These are phyloP conservation scores for Colletotrichum chlorophyti DNA, from an alignment of 2,329 filamentous ascomycete genomes.

Conservation along the genomic window DNA sequence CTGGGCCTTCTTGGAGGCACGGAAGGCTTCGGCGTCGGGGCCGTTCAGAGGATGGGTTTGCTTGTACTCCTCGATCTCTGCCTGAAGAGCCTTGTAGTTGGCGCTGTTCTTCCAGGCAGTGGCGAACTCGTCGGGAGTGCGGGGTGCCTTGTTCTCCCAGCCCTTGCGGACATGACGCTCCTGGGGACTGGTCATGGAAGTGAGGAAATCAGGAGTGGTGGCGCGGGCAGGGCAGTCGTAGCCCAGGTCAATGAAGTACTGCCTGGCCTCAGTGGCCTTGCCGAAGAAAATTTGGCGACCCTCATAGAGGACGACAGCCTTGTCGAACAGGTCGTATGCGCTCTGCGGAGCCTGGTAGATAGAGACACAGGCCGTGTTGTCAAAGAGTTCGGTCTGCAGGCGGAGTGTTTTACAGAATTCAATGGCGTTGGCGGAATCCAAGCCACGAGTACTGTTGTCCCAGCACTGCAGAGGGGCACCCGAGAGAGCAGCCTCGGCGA, in stretches of 20 bases:
- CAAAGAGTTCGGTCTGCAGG: constrained; percentile 71
- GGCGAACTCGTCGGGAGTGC: constrained; percentile 69
- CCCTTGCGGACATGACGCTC: constrained; percentile 64
- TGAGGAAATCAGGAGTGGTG: constrained; percentile 76
- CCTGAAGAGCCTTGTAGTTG: constrained; percentile 57
- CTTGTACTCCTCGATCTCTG: constrained; percentile 64
- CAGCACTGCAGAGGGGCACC: constrained; percentile 68
- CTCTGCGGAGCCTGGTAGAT: constrained; percentile 75
- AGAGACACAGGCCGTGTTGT: constrained; percentile 71
- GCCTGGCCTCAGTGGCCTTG: constrained; percentile 61
- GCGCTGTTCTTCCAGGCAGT: constrained; percentile 62
- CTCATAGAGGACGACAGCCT: constrained; percentile 64
- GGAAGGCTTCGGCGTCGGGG: constrained; percentile 63
- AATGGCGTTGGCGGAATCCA: constrained; percentile 78
- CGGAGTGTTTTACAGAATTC: constrained; percentile 77
- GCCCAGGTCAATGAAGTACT: constrained; percentile 72
- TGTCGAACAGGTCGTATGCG: constrained; percentile 70
- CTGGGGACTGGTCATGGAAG: constrained; percentile 68
- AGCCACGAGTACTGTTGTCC: constrained; percentile 77
- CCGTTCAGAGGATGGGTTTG: constrained; percentile 58
- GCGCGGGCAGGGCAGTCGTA: constrained; percentile 71
- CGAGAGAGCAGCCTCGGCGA: constrained; percentile 66
- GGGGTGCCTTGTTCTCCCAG: constrained; percentile 62
- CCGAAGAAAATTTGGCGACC: constrained; percentile 71
- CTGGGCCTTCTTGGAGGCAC: constrained; percentile 58